Percentiles rank a stretch among this genome's conserved stretches.
phyloP scores from a whole-genome alignment of 83 land plant genomes.

The Diphasiastrum complanatum region DNA sequence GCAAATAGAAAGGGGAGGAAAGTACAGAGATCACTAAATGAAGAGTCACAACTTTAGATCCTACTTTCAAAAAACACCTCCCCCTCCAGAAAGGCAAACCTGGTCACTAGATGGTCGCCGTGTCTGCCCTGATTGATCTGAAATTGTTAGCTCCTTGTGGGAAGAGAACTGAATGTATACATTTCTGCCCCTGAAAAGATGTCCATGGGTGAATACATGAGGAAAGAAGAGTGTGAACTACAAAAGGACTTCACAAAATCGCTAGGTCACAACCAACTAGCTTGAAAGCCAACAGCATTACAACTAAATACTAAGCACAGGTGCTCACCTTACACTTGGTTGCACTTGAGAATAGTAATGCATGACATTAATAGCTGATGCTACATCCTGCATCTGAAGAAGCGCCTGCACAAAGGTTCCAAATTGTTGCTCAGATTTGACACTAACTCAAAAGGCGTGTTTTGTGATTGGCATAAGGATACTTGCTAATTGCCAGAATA shows the following conservation, averaged over 20 bases:
- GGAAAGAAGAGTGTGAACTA: neutral
- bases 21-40: constrained; percentile 17
- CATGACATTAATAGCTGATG: constrained; percentile 67
- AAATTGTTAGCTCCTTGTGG: constrained; percentile 82
- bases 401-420: constrained; percentile 77
- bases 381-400: constrained; percentile 84
- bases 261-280: no score
- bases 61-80: no score
- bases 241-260: neutral
- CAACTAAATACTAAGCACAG: no score
- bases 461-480: no score
- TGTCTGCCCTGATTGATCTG: constrained; percentile 59
- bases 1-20: constrained; percentile 14
- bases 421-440: no score
- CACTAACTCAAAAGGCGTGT: no score
- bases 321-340: constrained; percentile 75
- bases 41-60: constrained; percentile 13
- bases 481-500: no score
- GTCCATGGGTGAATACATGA: neutral
- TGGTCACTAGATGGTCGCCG: constrained; percentile 55
- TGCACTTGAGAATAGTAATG: constrained; percentile 76
- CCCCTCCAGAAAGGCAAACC: constrained; percentile 29
- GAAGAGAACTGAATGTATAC: constrained; percentile 97
- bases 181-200: constrained; percentile 79
- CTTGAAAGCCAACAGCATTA: no score